Conservation (phyloP, 257 asterid genomes). For the Coffea canephora region DNA sequence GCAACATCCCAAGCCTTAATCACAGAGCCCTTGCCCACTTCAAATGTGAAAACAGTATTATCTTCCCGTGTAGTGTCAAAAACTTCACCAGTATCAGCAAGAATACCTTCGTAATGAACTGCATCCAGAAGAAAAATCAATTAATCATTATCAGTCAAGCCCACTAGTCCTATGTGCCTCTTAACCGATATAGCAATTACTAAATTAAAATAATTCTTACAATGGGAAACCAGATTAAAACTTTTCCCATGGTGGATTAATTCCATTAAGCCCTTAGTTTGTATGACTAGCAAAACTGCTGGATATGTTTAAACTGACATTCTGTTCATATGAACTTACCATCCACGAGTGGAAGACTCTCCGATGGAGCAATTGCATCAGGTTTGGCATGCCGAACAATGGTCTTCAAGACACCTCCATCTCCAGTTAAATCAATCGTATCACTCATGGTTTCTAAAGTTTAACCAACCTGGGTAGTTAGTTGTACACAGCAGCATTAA, state of each 20-base stretch:
- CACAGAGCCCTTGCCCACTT: conserved; percentile 80
- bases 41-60: conserved; percentile 83
- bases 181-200: neutral
- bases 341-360: conserved; percentile 81
- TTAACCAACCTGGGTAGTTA: conserved; percentile 32
- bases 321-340: conserved; percentile 41
- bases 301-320: neutral
- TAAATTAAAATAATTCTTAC: neutral
- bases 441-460: conserved; percentile 54
- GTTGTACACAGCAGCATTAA: neutral
- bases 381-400: conserved; percentile 65
- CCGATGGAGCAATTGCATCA: conserved; percentile 83
- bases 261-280: neutral
- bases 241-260: neutral
- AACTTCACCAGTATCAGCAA: conserved; percentile 87
- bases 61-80: conserved; percentile 96
- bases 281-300: conserved; percentile 8
- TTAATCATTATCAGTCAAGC: neutral
- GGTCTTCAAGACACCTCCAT: conserved; percentile 91
- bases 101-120: conserved; percentile 94
- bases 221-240: neutral
- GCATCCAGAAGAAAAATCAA: conserved; percentile 19
- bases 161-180: too few species aligned
- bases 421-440: conserved; percentile 79
- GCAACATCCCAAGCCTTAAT: conserved; percentile 95